Evolutionary conservation across 2,329 filamentous ascomycete genomes (phyloP), one percentile per base, ranked within the genome.

Genomic region (Fusarium subtropicale): DNA sequence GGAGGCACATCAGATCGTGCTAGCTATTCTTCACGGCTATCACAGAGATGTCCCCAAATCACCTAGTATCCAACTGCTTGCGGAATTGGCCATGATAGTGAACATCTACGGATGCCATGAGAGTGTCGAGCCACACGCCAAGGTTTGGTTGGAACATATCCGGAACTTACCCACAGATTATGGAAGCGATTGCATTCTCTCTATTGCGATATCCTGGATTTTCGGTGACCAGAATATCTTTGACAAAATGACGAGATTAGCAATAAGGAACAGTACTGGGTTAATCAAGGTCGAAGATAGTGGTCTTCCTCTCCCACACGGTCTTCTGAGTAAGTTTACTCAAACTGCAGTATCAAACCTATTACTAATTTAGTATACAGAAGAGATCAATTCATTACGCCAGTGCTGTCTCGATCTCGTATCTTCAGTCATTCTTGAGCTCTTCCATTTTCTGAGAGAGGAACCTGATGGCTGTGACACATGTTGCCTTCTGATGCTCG

Each of bases 31-130:
- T 0, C 76, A 78, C 20, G 68, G 75, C 1, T 64, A 69, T 2
- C 52, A 60, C 7, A 54, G 61, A 54, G 53, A 39, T 16, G 68
- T 78, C 1, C 74, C 75, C 2, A 56, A 45, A 1, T 38, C 11
- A 0, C 15, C 77, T 0, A 46, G 24, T 0, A 42, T 76, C 3
- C 66, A 74, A 5, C 68, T 67, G 56, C 61, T 77, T 3, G 68
- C 70, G 1, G 75, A 75, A 24, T 12, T 77, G 1, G 70, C 74
- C 0, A 69, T 73, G 10, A 36, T 77, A 9, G 68, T 76, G 0
- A 60, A 77, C 11, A 73, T 75, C 26, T 76, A 73, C 13, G 45
- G 73, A 4, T 76, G 72, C n/a, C 57, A 71, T 8, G 76, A 77
- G 5, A 42, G 28, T 2, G 5, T 68, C 0, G 67, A 73, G 1